Evolutionary conservation across 2,329 filamentous ascomycete genomes (phyloP), one percentile per base, ranked within the genome.

Genomic region (Hypoxylon sp.): DNA sequence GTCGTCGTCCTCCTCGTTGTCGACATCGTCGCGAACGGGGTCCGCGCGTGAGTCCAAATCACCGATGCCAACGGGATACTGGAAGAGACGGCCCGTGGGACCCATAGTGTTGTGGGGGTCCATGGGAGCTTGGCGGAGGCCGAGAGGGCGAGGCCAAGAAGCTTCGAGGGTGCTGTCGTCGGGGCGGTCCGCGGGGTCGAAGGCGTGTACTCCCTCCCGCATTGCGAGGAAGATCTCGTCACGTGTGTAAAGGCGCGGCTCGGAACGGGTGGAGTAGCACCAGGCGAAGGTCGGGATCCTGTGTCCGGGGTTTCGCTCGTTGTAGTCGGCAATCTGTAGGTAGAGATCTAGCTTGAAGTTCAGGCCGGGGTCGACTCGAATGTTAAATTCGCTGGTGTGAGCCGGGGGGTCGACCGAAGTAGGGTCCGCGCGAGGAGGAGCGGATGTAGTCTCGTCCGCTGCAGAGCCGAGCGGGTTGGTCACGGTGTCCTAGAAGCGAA

Each of bases 111-210:
- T 30, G 1, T 3, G 7, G 3, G 49, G 30, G n/a, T 14, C 21
- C 36, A 46, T 13, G 25, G 10, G 2, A 2, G 38, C 36, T 3
- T 14, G 21, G 41, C 25, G 19, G 7, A 11, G 4, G n/a, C 3
- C 36, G 4, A 48, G 30, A 14, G 41, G 25, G 3, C 53, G 53
- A 7, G 53, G 53, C 53, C 53, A 58, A 9, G 38, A 17, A 19
- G n/a, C n/a, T 19, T 7, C n/a, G 2, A 41, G n/a, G 5, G 38
- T 3, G n/a, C 38, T n/a, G n/a, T 41, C 38, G n/a, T 19, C n/a
- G 5, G n/a, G 38, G n/a, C 7, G n/a, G 5, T 10, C n/a, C n/a
- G 7, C 6, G 1, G 38, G n/a, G 38, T 1, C 3, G 17, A 48
- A 3, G 41, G 46, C 19, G 2, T 10, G 7, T 1, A 28, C 10